Percentiles rank a stretch among this genome's conserved stretches.
Conservation (phyloP, 208 protist genomes). For the Eutreptiella sp. region DNA sequence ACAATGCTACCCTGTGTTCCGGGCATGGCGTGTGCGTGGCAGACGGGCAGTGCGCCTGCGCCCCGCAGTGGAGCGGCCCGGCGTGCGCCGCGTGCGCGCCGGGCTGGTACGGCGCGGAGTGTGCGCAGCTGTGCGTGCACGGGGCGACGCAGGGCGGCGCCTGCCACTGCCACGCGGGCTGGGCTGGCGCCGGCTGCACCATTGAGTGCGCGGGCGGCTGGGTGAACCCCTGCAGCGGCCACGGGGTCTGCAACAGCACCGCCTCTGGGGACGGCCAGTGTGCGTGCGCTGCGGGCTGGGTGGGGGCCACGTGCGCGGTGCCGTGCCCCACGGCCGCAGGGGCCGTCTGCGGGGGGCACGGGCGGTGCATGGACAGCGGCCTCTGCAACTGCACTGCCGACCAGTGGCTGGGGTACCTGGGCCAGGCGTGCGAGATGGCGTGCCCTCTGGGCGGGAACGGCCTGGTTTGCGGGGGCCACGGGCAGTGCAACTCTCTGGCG, state of each 20-base stretch:
- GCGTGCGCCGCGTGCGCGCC: conserved; percentile 7
- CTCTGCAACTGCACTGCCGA: neutral
- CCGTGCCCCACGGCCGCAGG: neutral
- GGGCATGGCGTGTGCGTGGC: conserved; percentile 16
- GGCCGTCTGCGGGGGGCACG: neutral
- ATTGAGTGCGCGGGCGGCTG: neutral
- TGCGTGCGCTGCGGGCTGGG: neutral
- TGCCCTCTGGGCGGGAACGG: neutral
- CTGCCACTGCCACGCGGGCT: conserved; percentile 14
- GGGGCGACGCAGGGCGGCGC: neutral
- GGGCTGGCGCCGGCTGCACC: conserved; percentile 5
- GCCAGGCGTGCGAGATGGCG: neutral
- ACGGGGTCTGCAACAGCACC: conserved; percentile 10
- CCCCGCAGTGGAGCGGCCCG: neutral
- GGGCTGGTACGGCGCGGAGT: conserved; percentile 15
- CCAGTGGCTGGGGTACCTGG: conserved; percentile 9
- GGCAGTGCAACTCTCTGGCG: conserved; percentile 9
- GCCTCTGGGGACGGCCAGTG: conserved; percentile 18
- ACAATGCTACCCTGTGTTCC: neutral
- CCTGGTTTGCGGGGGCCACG: conserved; percentile 13
- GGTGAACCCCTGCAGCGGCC: neutral
- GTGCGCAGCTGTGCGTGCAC: conserved; percentile 4
- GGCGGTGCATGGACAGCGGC: neutral
- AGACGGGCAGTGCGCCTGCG: too few species aligned
- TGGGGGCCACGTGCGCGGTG: neutral